These are phyloP conservation scores for Scenedesmus sp. DNA, from an alignment of 163 green algal species.

Conservation along the genomic window DNA sequence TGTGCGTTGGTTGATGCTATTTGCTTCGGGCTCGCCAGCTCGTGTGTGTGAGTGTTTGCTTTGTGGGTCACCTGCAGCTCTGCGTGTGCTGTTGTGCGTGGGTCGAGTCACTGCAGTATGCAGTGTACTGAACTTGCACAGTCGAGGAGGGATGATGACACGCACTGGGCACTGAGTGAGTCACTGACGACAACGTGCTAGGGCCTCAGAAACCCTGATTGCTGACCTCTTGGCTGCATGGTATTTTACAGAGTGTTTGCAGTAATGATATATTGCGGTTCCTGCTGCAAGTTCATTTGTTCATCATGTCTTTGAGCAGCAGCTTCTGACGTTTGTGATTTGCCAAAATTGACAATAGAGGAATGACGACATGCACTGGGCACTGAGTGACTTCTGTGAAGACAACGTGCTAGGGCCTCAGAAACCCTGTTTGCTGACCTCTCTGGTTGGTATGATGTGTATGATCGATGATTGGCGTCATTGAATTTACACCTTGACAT, in stretches of 20 bases:
- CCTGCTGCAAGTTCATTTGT: neutral
- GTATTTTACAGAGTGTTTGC: neutral
- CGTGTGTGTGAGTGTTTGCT: neutral
- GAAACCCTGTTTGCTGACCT: constrained; percentile 73
- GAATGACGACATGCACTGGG: constrained; percentile 86
- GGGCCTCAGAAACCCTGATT: constrained; percentile 80
- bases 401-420: constrained; percentile 74
- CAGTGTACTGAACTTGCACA: too few relatives aligned
- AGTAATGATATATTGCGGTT: neutral
- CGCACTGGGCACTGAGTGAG: constrained; percentile 86
- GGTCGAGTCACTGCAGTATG: neutral
- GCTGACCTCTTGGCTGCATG: constrained; percentile 51
- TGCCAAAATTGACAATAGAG: constrained; percentile 39
- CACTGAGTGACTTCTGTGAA: constrained; percentile 76
- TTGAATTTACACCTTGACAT: too few relatives aligned
- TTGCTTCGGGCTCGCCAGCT: too few relatives aligned
- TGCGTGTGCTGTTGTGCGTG: neutral
- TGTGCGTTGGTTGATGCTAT: neutral
- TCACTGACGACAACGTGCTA: constrained; percentile 65
- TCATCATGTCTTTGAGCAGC: neutral
- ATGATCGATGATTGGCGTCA: too few relatives aligned
- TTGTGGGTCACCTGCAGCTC: neutral
- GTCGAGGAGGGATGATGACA: constrained; percentile 72
- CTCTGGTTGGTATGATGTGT: neutral
- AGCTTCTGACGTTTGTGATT: neutral